A percentile compares a stretch with the other conserved stretches of the same genome.
Evolutionary conservation across 208 protist genomes (phyloP).

Genomic region (Leishmania aethiopica): DNA sequence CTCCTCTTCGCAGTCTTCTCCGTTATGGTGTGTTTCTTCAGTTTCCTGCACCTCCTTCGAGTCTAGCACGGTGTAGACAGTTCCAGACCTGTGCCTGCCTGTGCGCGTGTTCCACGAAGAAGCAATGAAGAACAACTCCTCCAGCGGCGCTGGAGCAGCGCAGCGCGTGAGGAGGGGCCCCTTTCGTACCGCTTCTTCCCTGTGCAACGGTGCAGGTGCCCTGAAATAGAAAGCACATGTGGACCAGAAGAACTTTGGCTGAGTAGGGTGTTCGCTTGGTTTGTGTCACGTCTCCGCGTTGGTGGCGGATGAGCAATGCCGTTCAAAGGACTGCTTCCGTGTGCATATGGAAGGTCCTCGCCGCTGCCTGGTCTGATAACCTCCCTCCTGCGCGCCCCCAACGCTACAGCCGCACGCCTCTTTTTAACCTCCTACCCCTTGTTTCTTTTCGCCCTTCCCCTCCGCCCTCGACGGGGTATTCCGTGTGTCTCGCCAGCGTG

Average conservation of each 20-base stretch:
- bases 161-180: background rate
- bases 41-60: background rate
- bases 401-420: background rate
- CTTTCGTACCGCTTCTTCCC: background rate
- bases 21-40: background rate
- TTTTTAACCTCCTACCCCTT: background rate
- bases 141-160: background rate
- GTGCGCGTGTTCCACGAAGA: background rate
- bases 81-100: background rate
- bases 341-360: background rate
- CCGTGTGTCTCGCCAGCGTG: background rate
- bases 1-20: background rate
- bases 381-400: background rate
- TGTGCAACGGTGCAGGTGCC: background rate
- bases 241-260: background rate
- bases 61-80: background rate
- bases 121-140: background rate
- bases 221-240: background rate
- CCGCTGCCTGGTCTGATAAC: background rate
- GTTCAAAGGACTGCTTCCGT: background rate
- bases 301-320: background rate
- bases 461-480: background rate
- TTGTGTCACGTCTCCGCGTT: background rate
- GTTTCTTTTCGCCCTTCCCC: background rate
- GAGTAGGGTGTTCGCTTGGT: background rate